A percentile compares a stretch with the other conserved stretches of the same genome.
Evolutionary conservation across 2,329 filamentous ascomycete genomes (phyloP).

Genomic region (Arthroderma sp.): DNA sequence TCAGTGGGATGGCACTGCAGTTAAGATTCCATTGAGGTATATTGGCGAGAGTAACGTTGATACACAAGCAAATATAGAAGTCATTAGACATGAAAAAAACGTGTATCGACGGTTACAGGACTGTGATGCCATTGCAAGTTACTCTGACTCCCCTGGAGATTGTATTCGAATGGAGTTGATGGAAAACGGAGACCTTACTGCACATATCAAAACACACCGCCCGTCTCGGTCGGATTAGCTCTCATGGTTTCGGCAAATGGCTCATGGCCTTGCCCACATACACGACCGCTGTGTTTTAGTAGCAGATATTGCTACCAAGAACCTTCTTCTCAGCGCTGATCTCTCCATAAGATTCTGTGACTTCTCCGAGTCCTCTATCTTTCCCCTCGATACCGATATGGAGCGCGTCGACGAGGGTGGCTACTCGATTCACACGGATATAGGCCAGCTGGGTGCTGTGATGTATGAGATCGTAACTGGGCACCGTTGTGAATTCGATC

Average conservation of each 20-base stretch:
- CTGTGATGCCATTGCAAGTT: constrained; percentile 5
- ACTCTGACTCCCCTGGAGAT: too few relatives aligned
- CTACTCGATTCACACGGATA: constrained; percentile 18
- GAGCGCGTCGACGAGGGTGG: constrained; percentile 16
- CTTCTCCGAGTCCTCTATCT: background rate
- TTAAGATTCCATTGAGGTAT: constrained; percentile 5
- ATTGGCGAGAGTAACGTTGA: constrained; percentile 2
- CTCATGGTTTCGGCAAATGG: constrained; percentile 11
- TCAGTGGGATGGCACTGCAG: background rate
- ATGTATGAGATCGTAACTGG: constrained; percentile 21
- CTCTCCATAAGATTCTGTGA: constrained; percentile 2
- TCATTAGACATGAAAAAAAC: constrained; percentile 2
- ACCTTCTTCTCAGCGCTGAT: constrained; percentile 17
- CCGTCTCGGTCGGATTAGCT: constrained; percentile 13
- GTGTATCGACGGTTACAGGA: constrained; percentile 3
- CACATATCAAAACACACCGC: constrained; percentile 11
- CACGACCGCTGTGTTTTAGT: constrained; percentile 1
- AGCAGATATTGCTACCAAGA: constrained; percentile 8
- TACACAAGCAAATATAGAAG: constrained; percentile 1
- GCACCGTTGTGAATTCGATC: constrained; percentile 14
- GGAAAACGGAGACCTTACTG: constrained; percentile 17
- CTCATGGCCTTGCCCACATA: constrained; percentile 1
- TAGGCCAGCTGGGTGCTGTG: constrained; percentile 20
- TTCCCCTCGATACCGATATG: constrained; percentile 13
- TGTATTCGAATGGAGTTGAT: constrained; percentile 9